These are phyloP conservation scores for Cavenderia fasciculata DNA, from an alignment of 78 protist genomes.

Conservation along the genomic window DNA sequence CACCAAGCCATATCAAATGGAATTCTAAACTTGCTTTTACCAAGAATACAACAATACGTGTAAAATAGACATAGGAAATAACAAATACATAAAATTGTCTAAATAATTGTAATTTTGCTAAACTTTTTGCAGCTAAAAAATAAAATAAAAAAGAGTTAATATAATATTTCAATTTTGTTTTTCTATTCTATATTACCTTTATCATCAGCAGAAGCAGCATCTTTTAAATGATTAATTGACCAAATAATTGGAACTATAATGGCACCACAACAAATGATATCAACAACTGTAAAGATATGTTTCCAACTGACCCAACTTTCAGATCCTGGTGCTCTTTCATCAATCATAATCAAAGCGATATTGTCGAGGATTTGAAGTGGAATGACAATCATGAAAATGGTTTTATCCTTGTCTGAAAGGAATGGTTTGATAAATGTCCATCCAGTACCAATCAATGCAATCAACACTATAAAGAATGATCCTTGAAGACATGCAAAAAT, in stretches of 20 bases:
- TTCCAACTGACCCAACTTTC: constrained; percentile 81
- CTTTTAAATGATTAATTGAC: constrained; percentile 86
- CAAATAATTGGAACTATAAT: constrained; percentile 88
- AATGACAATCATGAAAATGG: constrained; percentile 82
- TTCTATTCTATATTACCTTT: constrained; percentile 49
- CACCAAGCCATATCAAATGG: constrained; percentile 70
- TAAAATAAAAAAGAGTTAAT: neutral
- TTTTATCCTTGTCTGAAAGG: constrained; percentile 85
- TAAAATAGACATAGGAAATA: constrained; percentile 87
- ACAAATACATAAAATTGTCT: constrained; percentile 87
- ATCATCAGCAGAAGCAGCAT: constrained; percentile 72
- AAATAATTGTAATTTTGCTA: constrained; percentile 81
- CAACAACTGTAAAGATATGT: constrained; percentile 82
- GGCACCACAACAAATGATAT: constrained; percentile 90
- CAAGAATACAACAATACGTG: constrained; percentile 85
- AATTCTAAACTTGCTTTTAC: constrained; percentile 80
- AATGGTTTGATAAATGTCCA: constrained; percentile 89
- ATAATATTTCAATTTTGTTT: neutral
- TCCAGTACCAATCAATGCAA: constrained; percentile 92
- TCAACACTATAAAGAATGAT: constrained; percentile 79
- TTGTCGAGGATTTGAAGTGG: constrained; percentile 89
- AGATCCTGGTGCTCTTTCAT: constrained; percentile 87
- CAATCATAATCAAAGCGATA: constrained; percentile 86
- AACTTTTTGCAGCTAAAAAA: constrained; percentile 31
- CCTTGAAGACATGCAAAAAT: constrained; percentile 87